Conservation (phyloP, 2,329 filamentous ascomycete genomes). For the Orbilia ellipsospora region DNA sequence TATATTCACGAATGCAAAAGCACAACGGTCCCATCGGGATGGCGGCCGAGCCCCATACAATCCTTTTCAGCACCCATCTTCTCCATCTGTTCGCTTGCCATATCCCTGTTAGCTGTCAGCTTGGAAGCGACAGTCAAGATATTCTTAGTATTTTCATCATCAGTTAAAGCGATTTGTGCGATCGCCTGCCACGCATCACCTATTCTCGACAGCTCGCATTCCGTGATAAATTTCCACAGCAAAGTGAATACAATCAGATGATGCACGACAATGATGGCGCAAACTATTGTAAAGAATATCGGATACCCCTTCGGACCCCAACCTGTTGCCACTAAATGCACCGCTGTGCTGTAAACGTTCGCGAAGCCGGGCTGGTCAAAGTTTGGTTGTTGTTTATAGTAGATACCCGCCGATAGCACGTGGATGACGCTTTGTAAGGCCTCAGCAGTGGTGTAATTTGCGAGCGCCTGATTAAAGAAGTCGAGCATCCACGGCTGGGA, state of each 20-base stretch:
- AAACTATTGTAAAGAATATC: slow-evolving; percentile 7
- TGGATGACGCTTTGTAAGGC: not conserved
- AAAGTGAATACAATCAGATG: slow-evolving; percentile 9
- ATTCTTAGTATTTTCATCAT: not conserved
- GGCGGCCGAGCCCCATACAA: not conserved
- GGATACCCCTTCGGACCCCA: not conserved
- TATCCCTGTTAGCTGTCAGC: not conserved
- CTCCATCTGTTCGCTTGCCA: slow-evolving; percentile 1
- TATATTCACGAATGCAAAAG: too few species aligned
- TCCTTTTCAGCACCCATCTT: not conserved
- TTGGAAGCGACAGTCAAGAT: not conserved
- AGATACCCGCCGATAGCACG: not conserved
- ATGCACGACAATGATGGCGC: not conserved
- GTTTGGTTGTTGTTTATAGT: not conserved
- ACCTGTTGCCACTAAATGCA: not conserved
- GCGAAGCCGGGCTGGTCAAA: not conserved
- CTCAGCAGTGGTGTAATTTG: not conserved
- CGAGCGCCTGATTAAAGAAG: not conserved
- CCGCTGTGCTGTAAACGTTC: not conserved
- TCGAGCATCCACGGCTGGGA: not conserved
- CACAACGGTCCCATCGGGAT: slow-evolving; percentile 7
- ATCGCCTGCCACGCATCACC: slow-evolving; percentile 14
- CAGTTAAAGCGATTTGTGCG: slow-evolving; percentile 5
- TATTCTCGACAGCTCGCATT: slow-evolving; percentile 3
- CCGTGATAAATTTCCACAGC: slow-evolving; percentile 6